Percentiles rank a stretch among this genome's conserved stretches.
Conservation (phyloP, 805 yeast genomes). For the Myxozyma melibiosi region DNA sequence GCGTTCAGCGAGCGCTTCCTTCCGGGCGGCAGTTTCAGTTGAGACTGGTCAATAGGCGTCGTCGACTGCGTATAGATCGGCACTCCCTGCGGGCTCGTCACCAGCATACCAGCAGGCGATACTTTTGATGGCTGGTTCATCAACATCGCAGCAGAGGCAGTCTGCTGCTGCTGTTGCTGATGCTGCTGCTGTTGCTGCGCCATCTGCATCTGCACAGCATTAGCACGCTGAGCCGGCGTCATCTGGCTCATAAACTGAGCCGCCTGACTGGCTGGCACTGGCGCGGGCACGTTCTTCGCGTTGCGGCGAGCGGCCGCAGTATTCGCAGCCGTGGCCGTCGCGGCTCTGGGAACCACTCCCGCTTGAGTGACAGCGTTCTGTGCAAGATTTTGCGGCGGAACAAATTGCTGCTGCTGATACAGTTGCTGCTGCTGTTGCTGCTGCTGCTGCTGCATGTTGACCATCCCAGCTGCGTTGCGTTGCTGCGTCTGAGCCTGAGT, state of each 20-base stretch:
- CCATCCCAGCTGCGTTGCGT: slow-evolving; percentile 1
- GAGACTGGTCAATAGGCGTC: slow-evolving; percentile 19
- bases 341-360: background rate
- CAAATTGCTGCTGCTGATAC: slow-evolving; percentile 12
- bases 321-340: background rate
- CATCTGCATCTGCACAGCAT: slow-evolving; percentile 10
- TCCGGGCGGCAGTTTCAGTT: slow-evolving; percentile 25
- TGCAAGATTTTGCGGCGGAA: slow-evolving; percentile 1
- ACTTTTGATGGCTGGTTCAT: background rate
- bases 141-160: slow-evolving; percentile 1
- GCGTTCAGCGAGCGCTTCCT: slow-evolving; percentile 22
- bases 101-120: slow-evolving; percentile 14
- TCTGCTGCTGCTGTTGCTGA: slow-evolving; percentile 4
- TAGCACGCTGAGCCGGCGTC: slow-evolving; percentile 9
- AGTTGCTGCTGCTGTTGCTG: slow-evolving; percentile 12
- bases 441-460: slow-evolving; percentile 1
- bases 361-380: background rate
- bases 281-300: slow-evolving; percentile 2
- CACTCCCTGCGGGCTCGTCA: slow-evolving; percentile 29
- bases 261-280: background rate
- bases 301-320: slow-evolving; percentile 13
- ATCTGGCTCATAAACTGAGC: slow-evolving; percentile 14
- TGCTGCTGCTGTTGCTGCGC: background rate
- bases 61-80: slow-evolving; percentile 26
- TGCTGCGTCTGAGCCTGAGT: slow-evolving; percentile 2